Percentiles rank a stretch among this genome's conserved stretches.
These are phyloP conservation scores for Byssothecium circinans DNA, from an alignment of 2,329 filamentous ascomycete species.

Conservation along the genomic window DNA sequence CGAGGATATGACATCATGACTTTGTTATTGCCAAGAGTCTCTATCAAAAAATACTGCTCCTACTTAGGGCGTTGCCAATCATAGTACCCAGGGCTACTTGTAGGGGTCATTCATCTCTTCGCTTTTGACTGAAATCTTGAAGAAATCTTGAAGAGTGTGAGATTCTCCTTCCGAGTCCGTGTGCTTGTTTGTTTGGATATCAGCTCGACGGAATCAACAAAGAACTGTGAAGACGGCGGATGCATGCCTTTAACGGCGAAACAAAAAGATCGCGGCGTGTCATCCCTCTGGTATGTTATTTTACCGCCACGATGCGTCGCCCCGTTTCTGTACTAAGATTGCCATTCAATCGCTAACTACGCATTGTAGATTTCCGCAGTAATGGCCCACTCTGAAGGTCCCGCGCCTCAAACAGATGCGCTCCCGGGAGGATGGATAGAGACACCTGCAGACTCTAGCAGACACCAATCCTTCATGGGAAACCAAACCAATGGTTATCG, in stretches of 20 bases:
- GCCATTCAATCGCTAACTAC: too few relatives aligned
- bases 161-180: too few relatives aligned
- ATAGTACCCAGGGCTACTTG: background rate
- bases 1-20: conserved; percentile 19
- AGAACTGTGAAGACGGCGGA: background rate
- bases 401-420: conserved; percentile 36
- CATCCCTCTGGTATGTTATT: background rate
- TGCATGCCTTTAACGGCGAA: too few relatives aligned
- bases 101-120: background rate
- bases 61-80: background rate
- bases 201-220: background rate
- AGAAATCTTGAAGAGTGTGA: too few relatives aligned
- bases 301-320: too few relatives aligned
- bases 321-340: too few relatives aligned
- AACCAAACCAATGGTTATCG: conserved; percentile 8
- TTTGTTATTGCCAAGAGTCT: conserved; percentile 6
- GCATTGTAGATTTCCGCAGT: background rate
- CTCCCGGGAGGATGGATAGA: conserved; percentile 42
- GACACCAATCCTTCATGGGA: conserved; percentile 28
- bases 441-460: conserved; percentile 31
- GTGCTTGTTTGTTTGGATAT: too few relatives aligned
- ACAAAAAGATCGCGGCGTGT: background rate
- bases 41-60: background rate
- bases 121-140: background rate
- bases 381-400: conserved; percentile 33